phyloP scores from a whole-genome alignment of 164 flowering plant species.

The Tetracentron sinense region DNA sequence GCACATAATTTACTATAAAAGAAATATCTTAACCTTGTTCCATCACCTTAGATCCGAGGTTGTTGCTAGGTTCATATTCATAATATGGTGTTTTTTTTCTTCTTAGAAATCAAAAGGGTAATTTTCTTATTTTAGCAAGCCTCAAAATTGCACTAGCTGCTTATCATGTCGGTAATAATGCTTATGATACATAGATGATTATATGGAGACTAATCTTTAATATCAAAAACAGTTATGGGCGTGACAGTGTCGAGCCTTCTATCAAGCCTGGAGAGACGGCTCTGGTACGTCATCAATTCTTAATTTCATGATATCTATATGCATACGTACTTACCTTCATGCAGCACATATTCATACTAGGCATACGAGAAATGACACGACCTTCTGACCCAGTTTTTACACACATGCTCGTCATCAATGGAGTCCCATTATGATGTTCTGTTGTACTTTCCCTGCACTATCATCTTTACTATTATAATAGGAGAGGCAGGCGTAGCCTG shows the following conservation, averaged over 20 bases:
- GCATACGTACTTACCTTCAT: neutral
- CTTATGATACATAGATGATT: neutral
- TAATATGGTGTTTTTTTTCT: neutral
- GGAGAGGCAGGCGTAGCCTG: no score
- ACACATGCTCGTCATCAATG: neutral
- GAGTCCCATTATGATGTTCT: neutral
- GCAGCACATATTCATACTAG: neutral
- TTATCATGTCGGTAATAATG: no score
- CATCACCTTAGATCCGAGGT: neutral
- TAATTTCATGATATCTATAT: neutral
- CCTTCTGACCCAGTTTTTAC: neutral
- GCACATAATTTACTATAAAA: neutral
- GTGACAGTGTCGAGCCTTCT: conserved; percentile 83
- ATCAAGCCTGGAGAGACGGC: conserved; percentile 82
- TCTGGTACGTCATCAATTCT: conserved; percentile 47
- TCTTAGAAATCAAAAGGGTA: no score
- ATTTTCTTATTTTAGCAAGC: no score
- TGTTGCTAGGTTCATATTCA: neutral
- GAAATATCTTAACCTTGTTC: neutral
- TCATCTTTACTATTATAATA: no score
- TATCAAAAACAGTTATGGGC: conserved; percentile 54
- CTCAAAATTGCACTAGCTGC: neutral
- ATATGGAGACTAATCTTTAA: neutral
- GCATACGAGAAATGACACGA: neutral
- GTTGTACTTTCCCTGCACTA: no score